These are phyloP conservation scores for Garcia nutans DNA, from an alignment of 345 rosid genomes.

Conservation along the genomic window DNA sequence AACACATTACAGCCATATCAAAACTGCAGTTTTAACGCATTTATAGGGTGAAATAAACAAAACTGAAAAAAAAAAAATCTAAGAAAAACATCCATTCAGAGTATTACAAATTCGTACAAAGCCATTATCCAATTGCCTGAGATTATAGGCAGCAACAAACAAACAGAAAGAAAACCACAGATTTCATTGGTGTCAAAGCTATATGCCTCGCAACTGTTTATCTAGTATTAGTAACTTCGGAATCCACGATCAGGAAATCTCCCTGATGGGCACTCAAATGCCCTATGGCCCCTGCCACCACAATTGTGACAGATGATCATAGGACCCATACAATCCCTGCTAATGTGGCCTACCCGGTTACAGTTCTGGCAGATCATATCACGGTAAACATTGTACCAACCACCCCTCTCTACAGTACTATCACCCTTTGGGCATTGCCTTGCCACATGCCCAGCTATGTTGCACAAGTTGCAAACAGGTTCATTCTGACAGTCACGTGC, in stretches of 20 bases:
- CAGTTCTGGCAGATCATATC: conserved; percentile 68
- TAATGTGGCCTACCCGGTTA: conserved; percentile 74
- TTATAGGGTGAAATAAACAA: too few species aligned
- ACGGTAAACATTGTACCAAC: conserved; percentile 43
- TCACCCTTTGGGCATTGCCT: conserved; percentile 70
- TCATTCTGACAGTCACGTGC: conserved; percentile 85
- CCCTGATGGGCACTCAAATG: conserved; percentile 79
- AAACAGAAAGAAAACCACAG: too few species aligned
- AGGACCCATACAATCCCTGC: conserved; percentile 70
- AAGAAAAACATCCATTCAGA: background rate
- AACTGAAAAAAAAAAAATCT: background rate
- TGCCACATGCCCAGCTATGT: conserved; percentile 76
- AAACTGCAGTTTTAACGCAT: background rate
- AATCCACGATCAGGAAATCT: conserved; percentile 28
- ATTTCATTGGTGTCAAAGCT: background rate
- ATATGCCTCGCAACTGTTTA: background rate
- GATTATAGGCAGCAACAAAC: background rate
- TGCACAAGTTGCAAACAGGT: conserved; percentile 76
- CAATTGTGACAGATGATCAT: conserved; percentile 82
- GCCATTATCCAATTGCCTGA: background rate
- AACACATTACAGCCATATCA: background rate
- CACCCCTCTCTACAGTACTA: conserved; percentile 8
- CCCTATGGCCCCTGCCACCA: conserved; percentile 87
- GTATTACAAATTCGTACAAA: background rate
- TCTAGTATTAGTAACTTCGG: conserved; percentile 6